phyloP scores from a whole-genome alignment of 2,329 filamentous ascomycete genomes.

The Rachicladosporium sp. region DNA sequence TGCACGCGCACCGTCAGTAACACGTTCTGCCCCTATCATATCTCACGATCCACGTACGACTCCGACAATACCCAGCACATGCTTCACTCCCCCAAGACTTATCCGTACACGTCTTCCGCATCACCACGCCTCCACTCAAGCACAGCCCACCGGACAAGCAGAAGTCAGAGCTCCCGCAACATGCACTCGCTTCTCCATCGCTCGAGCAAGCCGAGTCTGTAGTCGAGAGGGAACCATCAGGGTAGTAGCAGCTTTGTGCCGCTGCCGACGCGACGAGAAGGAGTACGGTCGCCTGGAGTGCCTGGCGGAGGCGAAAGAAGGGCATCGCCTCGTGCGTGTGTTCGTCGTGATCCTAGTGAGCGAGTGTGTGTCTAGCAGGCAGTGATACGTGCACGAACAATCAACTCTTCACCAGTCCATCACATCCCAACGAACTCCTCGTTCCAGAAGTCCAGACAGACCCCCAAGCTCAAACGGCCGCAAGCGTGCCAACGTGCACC shows the following conservation, averaged over 20 bases:
- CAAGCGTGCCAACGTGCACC: too few relatives aligned
- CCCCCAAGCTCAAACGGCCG: too few relatives aligned
- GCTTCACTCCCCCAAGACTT: constrained; percentile 18
- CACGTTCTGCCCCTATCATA: background rate
- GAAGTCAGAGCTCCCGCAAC: constrained; percentile 18
- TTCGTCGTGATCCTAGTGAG: background rate
- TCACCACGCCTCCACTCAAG: constrained; percentile 19
- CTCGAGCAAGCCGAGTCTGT: constrained; percentile 3
- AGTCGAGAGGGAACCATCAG: constrained; percentile 4
- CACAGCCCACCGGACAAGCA: constrained; percentile 23
- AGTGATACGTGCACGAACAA: background rate
- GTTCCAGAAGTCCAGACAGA: too few relatives aligned
- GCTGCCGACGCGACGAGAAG: constrained; percentile 1
- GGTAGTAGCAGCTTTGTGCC: constrained; percentile 6
- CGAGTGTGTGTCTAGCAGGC: background rate
- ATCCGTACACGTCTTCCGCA: constrained; percentile 21
- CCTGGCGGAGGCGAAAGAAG: constrained; percentile 4
- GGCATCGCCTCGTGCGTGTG: background rate
- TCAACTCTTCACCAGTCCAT: too few relatives aligned
- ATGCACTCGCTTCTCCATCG: constrained; percentile 8
- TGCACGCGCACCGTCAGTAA: constrained; percentile 4
- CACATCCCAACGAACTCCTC: too few relatives aligned
- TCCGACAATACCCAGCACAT: constrained; percentile 19
- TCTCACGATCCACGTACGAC: constrained; percentile 8
- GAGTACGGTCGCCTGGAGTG: constrained; percentile 5